Conservation (phyloP, 768 basidiomycete species). For the Kwoniella shandongensis region DNA sequence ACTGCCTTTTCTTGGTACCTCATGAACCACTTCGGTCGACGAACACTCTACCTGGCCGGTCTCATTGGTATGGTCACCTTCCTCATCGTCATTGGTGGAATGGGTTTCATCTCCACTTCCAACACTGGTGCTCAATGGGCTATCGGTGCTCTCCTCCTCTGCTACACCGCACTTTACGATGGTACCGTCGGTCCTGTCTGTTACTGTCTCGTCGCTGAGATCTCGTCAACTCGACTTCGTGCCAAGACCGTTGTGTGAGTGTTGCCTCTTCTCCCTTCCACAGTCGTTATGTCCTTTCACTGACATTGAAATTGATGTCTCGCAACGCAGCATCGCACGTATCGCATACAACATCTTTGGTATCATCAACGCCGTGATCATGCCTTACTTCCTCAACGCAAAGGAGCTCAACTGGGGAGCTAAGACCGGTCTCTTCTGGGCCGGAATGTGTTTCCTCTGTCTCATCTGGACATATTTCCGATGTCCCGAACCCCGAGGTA, state of each 20-base stretch:
- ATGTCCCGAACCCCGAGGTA: conserved; percentile 31
- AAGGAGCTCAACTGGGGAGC: conserved; percentile 36
- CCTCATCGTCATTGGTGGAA: conserved; percentile 51
- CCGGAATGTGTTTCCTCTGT: conserved; percentile 23
- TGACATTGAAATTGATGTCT: background rate
- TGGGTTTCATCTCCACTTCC: conserved; percentile 37
- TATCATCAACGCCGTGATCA: conserved; percentile 28
- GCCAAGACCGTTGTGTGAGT: conserved; percentile 48
- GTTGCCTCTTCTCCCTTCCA: conserved; percentile 21
- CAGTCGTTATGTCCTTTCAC: background rate
- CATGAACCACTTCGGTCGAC: conserved; percentile 49
- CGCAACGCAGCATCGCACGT: conserved; percentile 14
- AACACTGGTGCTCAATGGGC: conserved; percentile 39
- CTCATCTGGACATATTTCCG: conserved; percentile 26
- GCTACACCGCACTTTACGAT: conserved; percentile 51
- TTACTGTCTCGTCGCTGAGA: conserved; percentile 50
- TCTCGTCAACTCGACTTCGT: conserved; percentile 50
- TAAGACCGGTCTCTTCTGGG: conserved; percentile 45
- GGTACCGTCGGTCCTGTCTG: conserved; percentile 48
- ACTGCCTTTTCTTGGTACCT: conserved; percentile 40
- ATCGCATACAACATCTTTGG: conserved; percentile 33
- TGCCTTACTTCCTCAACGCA: conserved; percentile 36
- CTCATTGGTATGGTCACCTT: conserved; percentile 42
- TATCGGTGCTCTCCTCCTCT: conserved; percentile 50
- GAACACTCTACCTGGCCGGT: conserved; percentile 53